These are phyloP conservation scores for Lathyrus sativus DNA, from an alignment of 306 rosid genomes.

Conservation along the genomic window DNA sequence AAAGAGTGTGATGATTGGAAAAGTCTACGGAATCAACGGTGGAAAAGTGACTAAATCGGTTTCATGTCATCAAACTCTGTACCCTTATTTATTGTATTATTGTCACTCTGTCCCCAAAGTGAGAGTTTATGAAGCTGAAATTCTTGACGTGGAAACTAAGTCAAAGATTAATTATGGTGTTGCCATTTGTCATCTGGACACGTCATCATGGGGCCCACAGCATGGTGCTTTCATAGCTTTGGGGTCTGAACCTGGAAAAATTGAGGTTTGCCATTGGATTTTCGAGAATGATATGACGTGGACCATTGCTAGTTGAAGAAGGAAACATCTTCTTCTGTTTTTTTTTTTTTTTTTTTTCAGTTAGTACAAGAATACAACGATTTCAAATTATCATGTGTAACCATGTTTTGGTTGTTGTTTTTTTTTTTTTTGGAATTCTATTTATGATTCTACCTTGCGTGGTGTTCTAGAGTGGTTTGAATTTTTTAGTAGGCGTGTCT, in stretches of 20 bases:
- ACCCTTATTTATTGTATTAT: slow-evolving; percentile 81
- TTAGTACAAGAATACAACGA: background rate
- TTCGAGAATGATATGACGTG: slow-evolving; percentile 78
- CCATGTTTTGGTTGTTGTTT: background rate
- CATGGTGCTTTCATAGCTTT: slow-evolving; percentile 77
- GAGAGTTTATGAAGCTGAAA: slow-evolving; percentile 72
- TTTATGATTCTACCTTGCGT: slow-evolving; percentile 24
- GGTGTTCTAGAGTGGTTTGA: slow-evolving; percentile 12
- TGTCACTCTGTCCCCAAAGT: slow-evolving; percentile 87
- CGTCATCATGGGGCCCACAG: slow-evolving; percentile 68
- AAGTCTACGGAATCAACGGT: slow-evolving; percentile 53
- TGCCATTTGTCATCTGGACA: slow-evolving; percentile 83
- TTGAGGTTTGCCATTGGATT: slow-evolving; percentile 47
- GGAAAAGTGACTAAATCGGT: slow-evolving; percentile 72
- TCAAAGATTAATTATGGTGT: slow-evolving; percentile 50
- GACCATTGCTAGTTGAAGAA: slow-evolving; percentile 45
- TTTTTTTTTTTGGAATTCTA: slow-evolving; percentile 2
- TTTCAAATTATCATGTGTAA: background rate
- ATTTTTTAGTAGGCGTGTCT: slow-evolving; percentile 1
- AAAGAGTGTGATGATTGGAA: slow-evolving; percentile 58
- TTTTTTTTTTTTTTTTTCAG: slow-evolving; percentile 25
- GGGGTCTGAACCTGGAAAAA: slow-evolving; percentile 42
- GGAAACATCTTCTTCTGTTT: background rate
- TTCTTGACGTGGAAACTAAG: slow-evolving; percentile 45
- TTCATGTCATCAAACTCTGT: slow-evolving; percentile 86